Conservation (phyloP, 1,284 basidiomycete genomes). For the Ceratobasidium sp. region DNA sequence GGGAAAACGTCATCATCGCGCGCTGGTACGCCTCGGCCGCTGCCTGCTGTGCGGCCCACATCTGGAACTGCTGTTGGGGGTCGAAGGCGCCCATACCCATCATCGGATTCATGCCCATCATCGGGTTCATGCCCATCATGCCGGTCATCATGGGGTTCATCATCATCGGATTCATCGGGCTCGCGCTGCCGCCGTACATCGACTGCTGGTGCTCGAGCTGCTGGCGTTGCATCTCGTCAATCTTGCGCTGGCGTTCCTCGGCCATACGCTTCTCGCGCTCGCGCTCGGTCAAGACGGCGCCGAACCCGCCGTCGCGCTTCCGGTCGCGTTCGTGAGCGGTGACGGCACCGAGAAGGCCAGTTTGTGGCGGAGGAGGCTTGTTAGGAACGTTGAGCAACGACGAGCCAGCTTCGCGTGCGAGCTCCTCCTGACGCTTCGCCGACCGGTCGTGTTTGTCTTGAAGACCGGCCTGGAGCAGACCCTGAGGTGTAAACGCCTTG, state of each 20-base stretch:
- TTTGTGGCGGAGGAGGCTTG: conserved; percentile 95
- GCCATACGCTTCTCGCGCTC: conserved; percentile 91
- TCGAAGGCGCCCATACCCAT: conserved; percentile 68
- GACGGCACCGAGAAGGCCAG: conserved; percentile 94
- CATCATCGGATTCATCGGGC: conserved; percentile 54
- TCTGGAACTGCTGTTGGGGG: conserved; percentile 76
- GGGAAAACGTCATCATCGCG: conserved; percentile 89
- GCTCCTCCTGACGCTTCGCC: conserved; percentile 93
- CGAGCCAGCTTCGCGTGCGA: conserved; percentile 89
- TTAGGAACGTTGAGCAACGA: conserved; percentile 93
- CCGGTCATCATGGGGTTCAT: conserved; percentile 53
- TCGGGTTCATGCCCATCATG: conserved; percentile 50
- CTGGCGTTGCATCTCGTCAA: conserved; percentile 89
- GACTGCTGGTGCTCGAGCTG: conserved; percentile 90
- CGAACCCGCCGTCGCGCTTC: conserved; percentile 93
- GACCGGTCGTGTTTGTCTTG: conserved; percentile 96
- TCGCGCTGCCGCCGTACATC: conserved; percentile 67
- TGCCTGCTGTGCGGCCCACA: conserved; percentile 91
- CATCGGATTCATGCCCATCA: conserved; percentile 57
- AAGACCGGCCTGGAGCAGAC: conserved; percentile 92
- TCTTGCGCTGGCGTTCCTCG: conserved; percentile 91
- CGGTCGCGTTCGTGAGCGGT: conserved; percentile 94
- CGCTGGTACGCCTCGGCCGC: conserved; percentile 83
- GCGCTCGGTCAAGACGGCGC: conserved; percentile 92
- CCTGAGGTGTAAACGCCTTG: conserved; percentile 94